Base-by-base conservation (phyloP, 2,329 filamentous ascomycete species). In the Didymella arachidicola region DNA sequence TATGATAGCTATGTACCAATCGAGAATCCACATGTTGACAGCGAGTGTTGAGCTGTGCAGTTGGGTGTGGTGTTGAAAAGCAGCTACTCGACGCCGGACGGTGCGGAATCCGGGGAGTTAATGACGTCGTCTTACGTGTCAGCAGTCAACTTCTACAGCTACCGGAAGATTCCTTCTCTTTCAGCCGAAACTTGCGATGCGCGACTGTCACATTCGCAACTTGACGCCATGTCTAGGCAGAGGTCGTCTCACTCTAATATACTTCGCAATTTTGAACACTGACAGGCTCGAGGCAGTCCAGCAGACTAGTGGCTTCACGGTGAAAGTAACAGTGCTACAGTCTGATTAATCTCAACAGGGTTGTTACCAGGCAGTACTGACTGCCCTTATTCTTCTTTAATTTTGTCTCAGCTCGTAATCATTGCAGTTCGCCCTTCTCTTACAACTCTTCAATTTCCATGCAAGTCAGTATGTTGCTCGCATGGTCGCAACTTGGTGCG, bases 21-120 rank as follows among this genome's bases (percentile, higher is more conserved):
- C 92, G 77, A 96, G 82, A 79, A 96, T 91, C 91, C 92, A 96
- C 92, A 96, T 96, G 54, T 49, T 53, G 39, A 25, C 39, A 18
- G 49, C 38, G 19, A 18, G 34, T 46, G 16, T 45, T 18, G 22
- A 32, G 38, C 22, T 12, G 25, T 52, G 29, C 6, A 49, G 18
- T 46, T 8, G 19, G 22, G 27, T 46, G 39, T 25, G 27, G 22
- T 54, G 43, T 53, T 54, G 32, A 14, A 11, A n/a, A 10, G 18
- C 16, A 27, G 18, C 39, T 45, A 43, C n/a, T 32, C 47, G 18
- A 60, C 36, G 12, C 30, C 42, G 10, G 18, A 60, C 36, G 12
- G 27, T 36, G 10, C 19, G 25, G n/a, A 8, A 36, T 39, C 36
- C 8, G n/a, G 36, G 36, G 36, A 39, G 19, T 46, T 63, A 55